phyloP scores from a whole-genome alignment of 345 rosid species.

The Melastoma malabathricum region DNA sequence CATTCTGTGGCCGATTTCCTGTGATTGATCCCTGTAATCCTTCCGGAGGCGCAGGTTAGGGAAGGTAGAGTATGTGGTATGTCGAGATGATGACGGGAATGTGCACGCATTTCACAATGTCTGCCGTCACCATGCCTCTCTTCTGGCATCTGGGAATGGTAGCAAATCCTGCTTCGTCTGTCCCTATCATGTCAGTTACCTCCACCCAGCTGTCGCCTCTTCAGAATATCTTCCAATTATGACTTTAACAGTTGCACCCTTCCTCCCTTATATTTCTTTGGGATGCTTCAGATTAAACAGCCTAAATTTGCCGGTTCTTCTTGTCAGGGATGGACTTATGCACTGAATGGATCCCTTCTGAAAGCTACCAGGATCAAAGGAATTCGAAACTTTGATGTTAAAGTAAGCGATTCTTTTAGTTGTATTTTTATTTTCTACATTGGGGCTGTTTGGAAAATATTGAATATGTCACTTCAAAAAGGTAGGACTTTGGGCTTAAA shows the following conservation, averaged over 20 bases:
- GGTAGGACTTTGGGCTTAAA: slow-evolving; percentile 74
- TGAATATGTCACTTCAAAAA: not conserved
- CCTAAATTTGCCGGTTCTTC: not conserved
- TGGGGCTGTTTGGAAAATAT: not conserved
- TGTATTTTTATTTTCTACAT: slow-evolving; percentile 1
- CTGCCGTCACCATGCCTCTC: slow-evolving; percentile 85
- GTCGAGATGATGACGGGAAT: slow-evolving; percentile 58
- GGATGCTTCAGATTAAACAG: not conserved
- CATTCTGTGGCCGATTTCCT: no score
- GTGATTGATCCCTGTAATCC: no score
- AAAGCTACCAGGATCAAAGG: slow-evolving; percentile 65
- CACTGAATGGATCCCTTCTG: slow-evolving; percentile 62
- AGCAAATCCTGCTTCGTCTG: slow-evolving; percentile 68
- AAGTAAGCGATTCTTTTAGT: slow-evolving; percentile 8
- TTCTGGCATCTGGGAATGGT: slow-evolving; percentile 70
- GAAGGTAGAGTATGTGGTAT: slow-evolving; percentile 60
- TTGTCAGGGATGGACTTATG: slow-evolving; percentile 84
- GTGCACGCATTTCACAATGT: slow-evolving; percentile 79
- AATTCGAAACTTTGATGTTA: slow-evolving; percentile 39
- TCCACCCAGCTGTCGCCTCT: not conserved
- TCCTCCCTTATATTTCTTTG: not conserved
- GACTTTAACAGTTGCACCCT: no score
- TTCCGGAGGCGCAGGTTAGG: slow-evolving; percentile 41
- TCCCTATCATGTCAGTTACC: slow-evolving; percentile 73
- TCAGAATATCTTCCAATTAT: no score